These are phyloP conservation scores for Podospora pseudocomata DNA, from an alignment of 495 filamentous ascomycete species.

Conservation along the genomic window DNA sequence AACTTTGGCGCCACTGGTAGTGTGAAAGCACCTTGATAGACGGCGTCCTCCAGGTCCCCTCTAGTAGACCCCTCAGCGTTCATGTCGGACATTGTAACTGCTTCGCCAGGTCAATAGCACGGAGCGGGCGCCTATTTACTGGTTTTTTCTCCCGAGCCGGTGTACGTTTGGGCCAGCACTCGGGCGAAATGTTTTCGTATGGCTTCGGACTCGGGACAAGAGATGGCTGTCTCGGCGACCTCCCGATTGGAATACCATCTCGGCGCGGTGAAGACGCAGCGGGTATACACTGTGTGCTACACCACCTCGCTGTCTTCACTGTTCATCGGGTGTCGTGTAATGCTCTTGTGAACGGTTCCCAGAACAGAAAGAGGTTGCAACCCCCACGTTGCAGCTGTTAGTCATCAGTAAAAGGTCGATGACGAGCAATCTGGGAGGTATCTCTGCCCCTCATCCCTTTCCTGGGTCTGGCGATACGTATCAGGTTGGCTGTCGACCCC, in stretches of 20 bases:
- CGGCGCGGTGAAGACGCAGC: not conserved
- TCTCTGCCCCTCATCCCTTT: not conserved
- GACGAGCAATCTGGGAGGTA: not conserved
- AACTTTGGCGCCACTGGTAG: not conserved
- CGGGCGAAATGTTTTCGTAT: not conserved
- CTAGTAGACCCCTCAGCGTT: not conserved
- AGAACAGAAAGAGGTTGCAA: not conserved
- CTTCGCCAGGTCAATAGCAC: not conserved
- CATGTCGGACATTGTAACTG: not conserved
- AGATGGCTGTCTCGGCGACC: not conserved
- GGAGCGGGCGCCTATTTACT: not conserved
- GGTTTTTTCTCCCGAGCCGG: not conserved
- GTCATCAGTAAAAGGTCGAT: not conserved
- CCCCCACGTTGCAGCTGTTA: slow-evolving; percentile 1
- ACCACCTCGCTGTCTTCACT: not conserved
- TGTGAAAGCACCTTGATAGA: not conserved
- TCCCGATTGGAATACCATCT: not conserved
- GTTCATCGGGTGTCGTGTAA: not conserved
- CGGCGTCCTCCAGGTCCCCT: too few species aligned
- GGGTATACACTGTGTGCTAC: slow-evolving; percentile 4
- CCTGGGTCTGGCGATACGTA: not conserved
- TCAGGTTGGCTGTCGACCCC: not conserved
- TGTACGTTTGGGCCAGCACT: not conserved
- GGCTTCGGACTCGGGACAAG: not conserved
- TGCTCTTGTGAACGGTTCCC: not conserved